These are phyloP conservation scores for Wickerhamiella infanticola DNA, from an alignment of 1,139 yeast genomes.

Conservation along the genomic window DNA sequence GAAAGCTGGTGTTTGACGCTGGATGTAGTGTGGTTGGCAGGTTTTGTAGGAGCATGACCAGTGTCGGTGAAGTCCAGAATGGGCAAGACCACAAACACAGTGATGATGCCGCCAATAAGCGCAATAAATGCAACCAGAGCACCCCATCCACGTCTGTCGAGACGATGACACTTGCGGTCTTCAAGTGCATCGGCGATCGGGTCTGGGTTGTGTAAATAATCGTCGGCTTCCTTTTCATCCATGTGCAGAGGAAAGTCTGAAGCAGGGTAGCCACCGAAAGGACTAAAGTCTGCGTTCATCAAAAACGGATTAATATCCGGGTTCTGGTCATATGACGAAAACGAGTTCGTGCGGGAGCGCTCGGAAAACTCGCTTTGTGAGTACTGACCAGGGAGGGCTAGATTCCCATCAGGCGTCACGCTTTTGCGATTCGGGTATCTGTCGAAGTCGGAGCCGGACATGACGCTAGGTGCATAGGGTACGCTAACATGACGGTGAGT, in stretches of 20 bases:
- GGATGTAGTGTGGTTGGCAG: slow-evolving; percentile 1
- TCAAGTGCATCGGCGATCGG: slow-evolving; percentile 74
- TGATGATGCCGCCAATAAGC: slow-evolving; percentile 44
- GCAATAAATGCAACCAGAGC: slow-evolving; percentile 36
- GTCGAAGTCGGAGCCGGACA: slow-evolving; percentile 22
- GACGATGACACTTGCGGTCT: slow-evolving; percentile 46
- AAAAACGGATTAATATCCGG: slow-evolving; percentile 15
- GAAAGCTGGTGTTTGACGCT: slow-evolving; percentile 26
- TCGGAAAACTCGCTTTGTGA: slow-evolving; percentile 4
- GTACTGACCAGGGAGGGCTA: slow-evolving; percentile 1
- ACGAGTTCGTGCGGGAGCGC: slow-evolving; percentile 5
- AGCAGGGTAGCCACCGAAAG: slow-evolving; percentile 93
- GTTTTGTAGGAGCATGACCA: slow-evolving; percentile 7
- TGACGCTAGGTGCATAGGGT: slow-evolving; percentile 9
- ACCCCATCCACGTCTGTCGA: slow-evolving; percentile 27
- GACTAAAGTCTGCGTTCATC: slow-evolving; percentile 37
- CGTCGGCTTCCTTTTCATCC: slow-evolving; percentile 87
- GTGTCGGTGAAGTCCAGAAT: slow-evolving; percentile 56
- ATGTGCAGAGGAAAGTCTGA: slow-evolving; percentile 69
- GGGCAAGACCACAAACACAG: slow-evolving; percentile 56
- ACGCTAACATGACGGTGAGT: not conserved
- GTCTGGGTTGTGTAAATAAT: slow-evolving; percentile 83
- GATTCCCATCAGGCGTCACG: slow-evolving; percentile 5
- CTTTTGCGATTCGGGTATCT: slow-evolving; percentile 24
- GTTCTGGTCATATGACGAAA: slow-evolving; percentile 4